Evolutionary conservation across 2,329 filamentous ascomycete species (phyloP).

Genomic region (Periconia macrospinosa): DNA sequence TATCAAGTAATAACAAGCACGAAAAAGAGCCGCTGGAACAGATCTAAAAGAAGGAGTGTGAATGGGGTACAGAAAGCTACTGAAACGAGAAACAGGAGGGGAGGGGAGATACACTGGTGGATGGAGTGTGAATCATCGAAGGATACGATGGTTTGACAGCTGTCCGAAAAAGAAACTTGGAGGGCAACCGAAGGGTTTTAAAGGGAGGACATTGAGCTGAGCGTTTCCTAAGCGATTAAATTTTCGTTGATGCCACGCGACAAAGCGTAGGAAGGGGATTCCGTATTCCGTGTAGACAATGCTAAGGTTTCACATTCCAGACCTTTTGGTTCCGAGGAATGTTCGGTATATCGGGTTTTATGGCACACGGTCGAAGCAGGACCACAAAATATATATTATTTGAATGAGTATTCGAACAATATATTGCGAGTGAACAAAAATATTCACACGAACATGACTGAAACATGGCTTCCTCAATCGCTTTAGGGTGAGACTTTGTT

Average conservation of each 20-base stretch:
- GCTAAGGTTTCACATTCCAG: conserved; percentile 32
- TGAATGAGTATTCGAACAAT: too few species aligned
- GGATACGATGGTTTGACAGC: conserved; percentile 1
- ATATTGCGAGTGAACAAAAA: too few species aligned
- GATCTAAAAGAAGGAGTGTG: background rate
- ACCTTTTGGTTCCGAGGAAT: background rate
- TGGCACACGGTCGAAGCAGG: background rate
- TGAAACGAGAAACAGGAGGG: conserved; percentile 5
- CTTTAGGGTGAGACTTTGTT: too few species aligned
- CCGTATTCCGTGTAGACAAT: conserved; percentile 33
- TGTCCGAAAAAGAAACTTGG: background rate
- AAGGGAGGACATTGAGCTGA: conserved; percentile 14
- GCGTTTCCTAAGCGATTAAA: conserved; percentile 24
- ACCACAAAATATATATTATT: background rate
- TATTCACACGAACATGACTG: too few species aligned
- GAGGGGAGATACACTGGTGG: background rate
- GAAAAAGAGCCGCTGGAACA: conserved; percentile 1
- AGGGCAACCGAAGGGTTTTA: conserved; percentile 10
- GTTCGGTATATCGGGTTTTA: background rate
- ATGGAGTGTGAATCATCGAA: conserved; percentile 1
- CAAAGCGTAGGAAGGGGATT: conserved; percentile 19
- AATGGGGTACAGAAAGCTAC: conserved; percentile 5
- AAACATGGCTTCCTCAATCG: too few species aligned
- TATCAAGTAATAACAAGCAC: conserved; percentile 10
- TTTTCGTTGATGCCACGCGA: conserved; percentile 12